A percentile compares a stretch with the other conserved stretches of the same genome.
phyloP scores from a whole-genome alignment of 306 rosid species.

The Trifolium pratense region DNA sequence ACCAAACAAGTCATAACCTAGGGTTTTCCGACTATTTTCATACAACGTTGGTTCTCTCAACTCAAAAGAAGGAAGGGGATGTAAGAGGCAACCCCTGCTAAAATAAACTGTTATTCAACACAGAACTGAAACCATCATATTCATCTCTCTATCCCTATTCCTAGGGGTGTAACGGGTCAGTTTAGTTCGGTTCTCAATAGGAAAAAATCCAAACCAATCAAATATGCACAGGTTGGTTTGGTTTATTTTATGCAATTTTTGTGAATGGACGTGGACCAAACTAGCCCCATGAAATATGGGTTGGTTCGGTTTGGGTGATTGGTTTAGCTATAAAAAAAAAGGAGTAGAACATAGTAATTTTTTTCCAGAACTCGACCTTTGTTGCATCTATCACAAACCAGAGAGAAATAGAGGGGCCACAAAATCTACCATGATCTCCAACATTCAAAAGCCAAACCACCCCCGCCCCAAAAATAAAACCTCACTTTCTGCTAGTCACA shows the following conservation, averaged over 20 bases:
- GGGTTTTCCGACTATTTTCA: background rate
- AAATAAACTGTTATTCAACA: background rate
- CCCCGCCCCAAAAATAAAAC: background rate
- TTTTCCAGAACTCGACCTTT: too few species aligned
- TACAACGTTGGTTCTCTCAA: constrained; percentile 7
- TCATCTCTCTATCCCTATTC: background rate
- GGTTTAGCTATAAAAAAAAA: background rate
- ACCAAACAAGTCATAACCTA: background rate
- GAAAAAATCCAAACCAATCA: background rate
- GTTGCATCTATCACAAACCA: background rate
- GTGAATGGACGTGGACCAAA: background rate
- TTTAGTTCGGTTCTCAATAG: background rate
- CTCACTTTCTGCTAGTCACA: background rate
- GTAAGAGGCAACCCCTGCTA: background rate
- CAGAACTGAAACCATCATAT: background rate
- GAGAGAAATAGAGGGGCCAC: background rate
- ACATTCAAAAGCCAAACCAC: background rate
- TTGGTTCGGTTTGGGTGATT: background rate
- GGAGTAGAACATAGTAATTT: too few species aligned
- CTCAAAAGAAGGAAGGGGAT: background rate
- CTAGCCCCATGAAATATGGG: background rate
- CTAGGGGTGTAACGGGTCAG: background rate
- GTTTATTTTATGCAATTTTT: background rate
- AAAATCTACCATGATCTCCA: background rate
- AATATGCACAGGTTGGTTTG: background rate